Percentiles rank a stretch among this genome's conserved stretches.
Evolutionary conservation across 441 rosid genomes (phyloP).

Genomic region (Populus hybrid): DNA sequence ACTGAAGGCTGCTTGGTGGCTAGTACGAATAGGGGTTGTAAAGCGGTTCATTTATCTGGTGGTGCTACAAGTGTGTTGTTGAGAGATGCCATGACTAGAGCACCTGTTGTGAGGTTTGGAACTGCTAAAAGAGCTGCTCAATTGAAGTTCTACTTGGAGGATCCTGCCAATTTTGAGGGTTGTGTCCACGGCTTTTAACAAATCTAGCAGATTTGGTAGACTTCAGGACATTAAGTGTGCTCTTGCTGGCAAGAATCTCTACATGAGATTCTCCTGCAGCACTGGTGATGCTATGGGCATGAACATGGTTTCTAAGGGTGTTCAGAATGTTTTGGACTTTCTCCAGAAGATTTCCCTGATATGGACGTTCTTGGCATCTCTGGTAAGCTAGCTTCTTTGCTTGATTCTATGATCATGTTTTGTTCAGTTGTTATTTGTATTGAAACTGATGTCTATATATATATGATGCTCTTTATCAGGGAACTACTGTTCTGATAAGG

Average conservation of each 20-base stretch:
- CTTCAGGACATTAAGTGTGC: constrained; percentile 62
- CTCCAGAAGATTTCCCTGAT: constrained; percentile 74
- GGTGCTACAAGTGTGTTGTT: constrained; percentile 67
- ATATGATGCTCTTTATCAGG: constrained; percentile 31
- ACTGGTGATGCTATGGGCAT: constrained; percentile 99
- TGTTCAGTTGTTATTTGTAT: not conserved
- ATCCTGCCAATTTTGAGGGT: constrained; percentile 62
- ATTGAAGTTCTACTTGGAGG: constrained; percentile 79
- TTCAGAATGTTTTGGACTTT: constrained; percentile 75
- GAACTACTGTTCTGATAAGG: constrained; percentile 86
- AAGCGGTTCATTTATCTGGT: constrained; percentile 64
- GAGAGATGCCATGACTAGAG: constrained; percentile 82
- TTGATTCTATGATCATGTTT: not conserved
- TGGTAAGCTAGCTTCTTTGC: constrained; percentile 29
- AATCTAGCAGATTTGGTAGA: constrained; percentile 81
- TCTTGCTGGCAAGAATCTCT: constrained; percentile 73
- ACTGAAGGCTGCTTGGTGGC: constrained; percentile 91
- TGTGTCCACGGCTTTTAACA: constrained; percentile 62
- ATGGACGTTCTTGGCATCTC: constrained; percentile 82
- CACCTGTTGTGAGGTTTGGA: constrained; percentile 75
- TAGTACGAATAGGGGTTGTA: constrained; percentile 84
- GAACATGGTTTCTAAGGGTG: constrained; percentile 98
- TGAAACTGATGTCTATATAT: no score
- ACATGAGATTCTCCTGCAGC: constrained; percentile 66
- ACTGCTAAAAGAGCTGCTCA: constrained; percentile 68